These are phyloP conservation scores for Fragilaria radians DNA, from an alignment of 108 stramenopile species.

Conservation along the genomic window DNA sequence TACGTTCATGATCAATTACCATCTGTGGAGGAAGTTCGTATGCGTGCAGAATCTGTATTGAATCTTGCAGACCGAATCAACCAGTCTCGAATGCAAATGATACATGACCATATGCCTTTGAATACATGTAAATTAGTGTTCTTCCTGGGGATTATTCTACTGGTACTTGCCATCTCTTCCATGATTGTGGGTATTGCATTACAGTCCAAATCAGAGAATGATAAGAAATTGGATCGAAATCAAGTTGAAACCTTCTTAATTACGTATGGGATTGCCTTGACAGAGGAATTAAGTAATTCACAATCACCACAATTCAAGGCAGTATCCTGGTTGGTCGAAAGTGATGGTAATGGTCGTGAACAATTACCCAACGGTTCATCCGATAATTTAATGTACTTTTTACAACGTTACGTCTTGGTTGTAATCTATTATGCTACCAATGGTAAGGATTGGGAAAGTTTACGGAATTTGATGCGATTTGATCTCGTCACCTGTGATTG, in stretches of 20 bases:
- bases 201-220: conserved; percentile 15
- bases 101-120: background rate
- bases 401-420: conserved; percentile 35
- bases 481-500: background rate
- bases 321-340: background rate
- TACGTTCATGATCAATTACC: background rate
- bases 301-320: background rate
- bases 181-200: background rate
- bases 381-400: conserved; percentile 18
- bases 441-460: conserved; percentile 23
- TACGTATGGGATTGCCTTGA: background rate
- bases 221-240: conserved; percentile 10
- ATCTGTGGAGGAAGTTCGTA: conserved; percentile 3
- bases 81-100: background rate
- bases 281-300: background rate
- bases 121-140: background rate
- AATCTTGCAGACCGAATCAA: background rate
- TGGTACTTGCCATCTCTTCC: background rate
- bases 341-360: background rate
- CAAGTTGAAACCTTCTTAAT: background rate
- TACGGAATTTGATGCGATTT: background rate
- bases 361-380: background rate
- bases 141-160: background rate
- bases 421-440: conserved; percentile 31
- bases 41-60: background rate